phyloP scores from a whole-genome alignment of 1,284 basidiomycete species.

The Phenoliferia sp. region DNA sequence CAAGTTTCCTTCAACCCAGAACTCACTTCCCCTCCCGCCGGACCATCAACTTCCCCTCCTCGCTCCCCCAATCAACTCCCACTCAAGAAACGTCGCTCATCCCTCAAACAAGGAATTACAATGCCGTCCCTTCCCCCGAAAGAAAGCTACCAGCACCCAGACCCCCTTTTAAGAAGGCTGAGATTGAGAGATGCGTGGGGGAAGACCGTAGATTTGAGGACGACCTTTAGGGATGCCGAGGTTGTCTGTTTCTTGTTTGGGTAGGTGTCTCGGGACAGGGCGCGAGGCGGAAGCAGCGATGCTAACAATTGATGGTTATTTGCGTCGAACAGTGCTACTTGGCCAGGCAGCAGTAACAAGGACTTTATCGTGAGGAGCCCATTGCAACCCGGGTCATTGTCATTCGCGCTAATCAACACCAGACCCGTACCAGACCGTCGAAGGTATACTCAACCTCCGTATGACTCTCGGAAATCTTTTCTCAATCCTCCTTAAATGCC shows the following conservation, averaged over 20 bases:
- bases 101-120: constrained; percentile 37
- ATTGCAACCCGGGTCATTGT: neutral
- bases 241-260: constrained; percentile 44
- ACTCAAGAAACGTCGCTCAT: constrained; percentile 26
- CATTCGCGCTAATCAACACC: neutral
- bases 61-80: neutral
- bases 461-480: neutral
- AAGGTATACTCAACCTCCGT: neutral
- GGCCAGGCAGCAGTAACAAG: constrained; percentile 18
- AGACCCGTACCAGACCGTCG: neutral
- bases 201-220: constrained; percentile 36
- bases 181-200: constrained; percentile 40
- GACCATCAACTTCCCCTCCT: neutral
- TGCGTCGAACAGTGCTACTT: constrained; percentile 15
- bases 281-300: constrained; percentile 32
- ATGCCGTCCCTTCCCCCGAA: constrained; percentile 37
- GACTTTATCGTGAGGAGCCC: constrained; percentile 13
- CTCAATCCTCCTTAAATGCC: neutral
- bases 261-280: constrained; percentile 30
- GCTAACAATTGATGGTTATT: constrained; percentile 6
- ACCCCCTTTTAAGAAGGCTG: constrained; percentile 42
- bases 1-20: constrained; percentile 12
- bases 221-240: constrained; percentile 40
- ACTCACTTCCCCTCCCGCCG: neutral
- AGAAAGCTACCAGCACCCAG: constrained; percentile 41